Evolutionary conservation across 371 early-diverging fungal genomes (phyloP), one percentile per base, ranked within the genome.

Genomic region (Circinella minor): DNA sequence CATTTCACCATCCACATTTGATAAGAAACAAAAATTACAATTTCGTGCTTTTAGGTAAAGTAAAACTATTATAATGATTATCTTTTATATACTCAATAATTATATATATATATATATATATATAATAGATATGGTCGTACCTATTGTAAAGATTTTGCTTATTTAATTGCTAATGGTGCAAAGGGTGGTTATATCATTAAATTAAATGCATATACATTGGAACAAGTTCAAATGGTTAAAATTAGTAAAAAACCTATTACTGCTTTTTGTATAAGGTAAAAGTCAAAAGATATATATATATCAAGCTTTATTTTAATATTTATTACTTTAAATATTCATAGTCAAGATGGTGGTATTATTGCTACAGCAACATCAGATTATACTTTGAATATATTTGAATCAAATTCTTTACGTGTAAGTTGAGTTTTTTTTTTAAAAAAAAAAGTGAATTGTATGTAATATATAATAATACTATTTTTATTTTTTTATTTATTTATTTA

Each of bases 291-390:
- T 47, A 20, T 14, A 5, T 43, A 7, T 34, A 14, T 8, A 38
- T 39, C 18, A 68, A 36, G 62, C 39, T n/a, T 5, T 4, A 43
- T 39, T 18, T 54, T 18, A 63, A 43, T 15, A 4, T 43, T 36
- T n/a, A n/a, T n/a, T n/a, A n/a, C n/a, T n/a, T n/a, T n/a, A n/a
- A n/a, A n/a, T n/a, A n/a, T n/a, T n/a, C n/a, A n/a, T n/a, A 90
- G 92, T 47, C 71, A 65, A 8, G 84, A 87, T 61, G 92, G 92
- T 36, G 75, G 74, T 43, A 62, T 91, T 47, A 66, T 90, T 20
- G 92, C 89, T 6, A 80, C 84, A 74, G 89, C 82, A 47, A 81
- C 88, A 10, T 78, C 89, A 0, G 89, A 91, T 63, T 72, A 86
- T 63, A 73, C 76, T 36, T 74, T 92, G 14, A 77, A 73, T 18